Conservation (phyloP, 1,139 yeast genomes). For the Sugiyamaella japonica region DNA sequence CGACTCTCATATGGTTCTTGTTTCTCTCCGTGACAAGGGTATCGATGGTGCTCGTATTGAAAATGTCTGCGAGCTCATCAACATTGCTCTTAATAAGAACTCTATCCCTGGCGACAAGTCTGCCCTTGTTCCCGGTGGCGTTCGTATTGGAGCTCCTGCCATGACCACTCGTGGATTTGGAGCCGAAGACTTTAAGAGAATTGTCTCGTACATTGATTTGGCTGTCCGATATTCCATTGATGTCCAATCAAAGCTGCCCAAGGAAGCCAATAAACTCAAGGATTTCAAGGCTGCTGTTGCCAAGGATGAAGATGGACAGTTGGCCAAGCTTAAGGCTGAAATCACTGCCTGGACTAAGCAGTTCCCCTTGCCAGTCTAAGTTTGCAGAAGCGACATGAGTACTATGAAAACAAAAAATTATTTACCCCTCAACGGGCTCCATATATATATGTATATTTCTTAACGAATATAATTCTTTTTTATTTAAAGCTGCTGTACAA, state of each 20-base stretch:
- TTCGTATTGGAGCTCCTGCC: conserved; percentile 97
- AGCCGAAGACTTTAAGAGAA: conserved; percentile 70
- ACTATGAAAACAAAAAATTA: neutral
- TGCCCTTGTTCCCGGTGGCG: conserved; percentile 92
- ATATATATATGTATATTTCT: neutral
- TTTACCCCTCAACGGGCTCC: conserved; percentile 4
- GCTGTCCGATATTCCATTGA: conserved; percentile 80
- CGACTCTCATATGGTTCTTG: conserved; percentile 88
- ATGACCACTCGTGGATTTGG: conserved; percentile 97
- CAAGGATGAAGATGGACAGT: conserved; percentile 65
- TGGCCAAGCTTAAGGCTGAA: conserved; percentile 68
- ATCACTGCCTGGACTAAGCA: conserved; percentile 89
- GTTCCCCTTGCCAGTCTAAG: conserved; percentile 74
- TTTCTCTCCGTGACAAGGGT: conserved; percentile 77
- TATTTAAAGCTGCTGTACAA: neutral
- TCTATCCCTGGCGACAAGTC: conserved; percentile 95
- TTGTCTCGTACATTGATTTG: conserved; percentile 72
- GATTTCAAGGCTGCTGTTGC: conserved; percentile 84
- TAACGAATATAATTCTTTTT: conserved; percentile 6
- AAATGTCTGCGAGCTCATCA: conserved; percentile 81
- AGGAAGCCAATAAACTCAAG: conserved; percentile 84
- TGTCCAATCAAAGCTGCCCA: conserved; percentile 75
- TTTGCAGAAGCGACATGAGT: neutral
- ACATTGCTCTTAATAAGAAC: conserved; percentile 94
- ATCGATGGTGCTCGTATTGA: conserved; percentile 97